Evolutionary conservation across 306 rosid species (phyloP).

Genomic region (Prunus campanulata): DNA sequence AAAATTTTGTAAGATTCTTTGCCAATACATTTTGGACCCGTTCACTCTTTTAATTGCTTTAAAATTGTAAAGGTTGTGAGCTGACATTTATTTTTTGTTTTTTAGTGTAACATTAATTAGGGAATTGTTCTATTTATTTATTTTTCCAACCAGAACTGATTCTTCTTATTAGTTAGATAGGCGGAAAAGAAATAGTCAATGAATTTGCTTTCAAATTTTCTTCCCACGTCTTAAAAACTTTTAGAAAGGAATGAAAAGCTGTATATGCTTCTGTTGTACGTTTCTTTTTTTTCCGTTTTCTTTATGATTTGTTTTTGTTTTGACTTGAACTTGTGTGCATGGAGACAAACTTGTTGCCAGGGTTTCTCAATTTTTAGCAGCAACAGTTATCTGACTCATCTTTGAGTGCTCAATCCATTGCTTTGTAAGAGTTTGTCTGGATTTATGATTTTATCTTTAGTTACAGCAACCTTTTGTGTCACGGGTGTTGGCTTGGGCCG

Average conservation of each 20-base stretch:
- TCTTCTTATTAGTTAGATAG: neutral
- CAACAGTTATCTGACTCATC: neutral
- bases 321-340: neutral
- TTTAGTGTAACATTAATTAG: neutral
- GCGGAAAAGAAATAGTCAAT: neutral
- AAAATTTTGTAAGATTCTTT: slow-evolving; percentile 15
- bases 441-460: no score
- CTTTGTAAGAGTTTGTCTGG: neutral
- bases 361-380: neutral
- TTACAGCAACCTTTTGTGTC: neutral
- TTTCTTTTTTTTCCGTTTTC: neutral
- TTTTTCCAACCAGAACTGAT: neutral
- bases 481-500: neutral
- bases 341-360: neutral
- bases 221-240: neutral
- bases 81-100: slow-evolving; percentile 6
- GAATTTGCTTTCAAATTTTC: neutral
- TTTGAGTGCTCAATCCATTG: neutral
- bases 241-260: neutral
- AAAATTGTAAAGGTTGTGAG: neutral
- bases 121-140: neutral
- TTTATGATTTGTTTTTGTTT: no score
- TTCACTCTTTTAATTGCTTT: slow-evolving; percentile 4
- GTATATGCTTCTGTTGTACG: neutral
- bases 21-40: neutral